Base-by-base conservation (phyloP, 371 early-diverging fungal genomes). In the Cokeromyces recurvatus region DNA sequence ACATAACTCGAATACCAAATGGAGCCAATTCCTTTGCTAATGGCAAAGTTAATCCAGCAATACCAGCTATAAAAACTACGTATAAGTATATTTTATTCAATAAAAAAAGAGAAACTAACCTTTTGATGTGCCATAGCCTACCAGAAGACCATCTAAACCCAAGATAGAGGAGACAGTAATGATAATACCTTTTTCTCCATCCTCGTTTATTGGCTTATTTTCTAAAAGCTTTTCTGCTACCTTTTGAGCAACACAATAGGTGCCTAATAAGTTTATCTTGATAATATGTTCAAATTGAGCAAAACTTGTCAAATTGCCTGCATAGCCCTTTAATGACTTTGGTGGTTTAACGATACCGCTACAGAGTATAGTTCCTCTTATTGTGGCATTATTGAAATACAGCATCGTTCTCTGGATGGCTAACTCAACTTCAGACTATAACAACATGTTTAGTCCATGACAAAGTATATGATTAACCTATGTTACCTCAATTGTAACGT, bases 1-100 rank as follows among this genome's bases (percentile, higher is more conserved):
- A 65, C 57, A 77, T 68, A 3, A 80, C 77, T 7, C 81, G 79
- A 22, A 78, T 57, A 42, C 81, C 78, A 47, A 66, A 68, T 5
- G 56, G 44, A 20, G 81, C 55, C 31, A 84, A 39, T 25, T 84
- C 82, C 27, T 66, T 65, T 17, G 84, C 82, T 57, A 84, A 60
- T 6, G 84, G 84, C 16, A 84, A 43, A 4, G 82, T 80, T 53
- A 83, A 51, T 2, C 77, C 77, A 24, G 78, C 74, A 32, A 83
- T 64, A 41, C 71, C 84, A 19, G 73, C 73, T 71, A 19, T 1
- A 14, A 25, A 42, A 34, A 15, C 10, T 11, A 34, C 15, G 35
- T 15, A 4, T 16, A 19, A 10, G 19, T 1, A 23, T 10, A 4
- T 22, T 1, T 35, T 15, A 19, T 19, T 19, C 7, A n/a, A 31